These are phyloP conservation scores for Persicaria tinctoria DNA, from an alignment of 148 eudicot species.

Conservation along the genomic window DNA sequence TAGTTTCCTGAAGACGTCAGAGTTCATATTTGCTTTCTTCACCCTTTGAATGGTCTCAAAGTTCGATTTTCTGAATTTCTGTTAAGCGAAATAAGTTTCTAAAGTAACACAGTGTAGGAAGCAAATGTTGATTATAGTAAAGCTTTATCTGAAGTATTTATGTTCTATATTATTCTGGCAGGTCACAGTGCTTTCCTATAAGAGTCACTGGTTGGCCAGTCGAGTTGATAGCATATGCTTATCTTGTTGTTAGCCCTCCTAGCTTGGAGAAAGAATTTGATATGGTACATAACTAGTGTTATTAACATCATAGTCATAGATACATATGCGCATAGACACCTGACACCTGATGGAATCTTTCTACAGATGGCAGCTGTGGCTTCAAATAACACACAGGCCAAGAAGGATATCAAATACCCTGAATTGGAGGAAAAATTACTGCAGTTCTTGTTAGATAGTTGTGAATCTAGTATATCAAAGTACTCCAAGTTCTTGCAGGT, in stretches of 20 bases:
- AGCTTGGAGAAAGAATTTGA: slow-evolving; percentile 70
- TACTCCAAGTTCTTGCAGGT: slow-evolving; percentile 91
- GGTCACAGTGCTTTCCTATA: slow-evolving; percentile 79
- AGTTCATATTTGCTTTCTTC: background rate
- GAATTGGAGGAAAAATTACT: slow-evolving; percentile 79
- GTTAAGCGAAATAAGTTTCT: background rate
- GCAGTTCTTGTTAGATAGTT: slow-evolving; percentile 69
- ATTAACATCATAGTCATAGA: background rate
- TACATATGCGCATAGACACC: background rate
- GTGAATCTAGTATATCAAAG: slow-evolving; percentile 81
- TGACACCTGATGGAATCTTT: slow-evolving; percentile 15
- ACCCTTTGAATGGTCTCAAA: background rate
- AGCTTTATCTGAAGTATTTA: background rate
- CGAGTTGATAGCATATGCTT: slow-evolving; percentile 93
- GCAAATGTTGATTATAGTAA: background rate
- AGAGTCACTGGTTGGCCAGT: slow-evolving; percentile 94
- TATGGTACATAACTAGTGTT: slow-evolving; percentile 31
- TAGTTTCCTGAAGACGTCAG: slow-evolving; percentile 24
- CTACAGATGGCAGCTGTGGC: slow-evolving; percentile 90
- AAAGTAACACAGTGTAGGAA: background rate
- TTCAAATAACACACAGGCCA: slow-evolving; percentile 49
- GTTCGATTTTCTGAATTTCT: background rate
- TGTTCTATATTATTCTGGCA: slow-evolving; percentile 17
- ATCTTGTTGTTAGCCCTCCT: slow-evolving; percentile 82
- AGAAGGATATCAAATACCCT: slow-evolving; percentile 62